Conservation (phyloP, 495 filamentous ascomycete species). For the Neurospora sp. region DNA sequence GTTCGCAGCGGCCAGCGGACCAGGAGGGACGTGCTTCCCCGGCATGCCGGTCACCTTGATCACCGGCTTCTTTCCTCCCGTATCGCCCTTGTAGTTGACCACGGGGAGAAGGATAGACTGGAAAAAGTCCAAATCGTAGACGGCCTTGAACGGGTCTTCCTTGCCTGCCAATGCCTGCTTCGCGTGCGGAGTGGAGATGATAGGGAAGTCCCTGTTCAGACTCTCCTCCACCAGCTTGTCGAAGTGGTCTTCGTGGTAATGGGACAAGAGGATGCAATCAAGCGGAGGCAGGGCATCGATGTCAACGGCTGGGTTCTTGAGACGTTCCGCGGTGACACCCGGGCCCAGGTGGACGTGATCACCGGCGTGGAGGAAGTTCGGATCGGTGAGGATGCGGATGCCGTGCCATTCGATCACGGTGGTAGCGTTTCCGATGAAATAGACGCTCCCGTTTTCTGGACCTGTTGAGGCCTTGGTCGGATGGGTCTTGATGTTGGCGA, state of each 20-base stretch:
- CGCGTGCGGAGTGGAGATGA: conserved; percentile 58
- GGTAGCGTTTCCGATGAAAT: conserved; percentile 59
- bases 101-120: conserved; percentile 44
- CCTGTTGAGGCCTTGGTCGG: not conserved
- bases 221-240: conserved; percentile 50
- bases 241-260: conserved; percentile 62
- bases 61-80: conserved; percentile 12
- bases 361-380: conserved; percentile 62
- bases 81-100: conserved; percentile 12
- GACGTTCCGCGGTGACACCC: conserved; percentile 42
- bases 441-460: conserved; percentile 20
- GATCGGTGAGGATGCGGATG: conserved; percentile 56
- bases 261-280: conserved; percentile 51
- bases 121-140: conserved; percentile 46
- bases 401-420: conserved; percentile 55
- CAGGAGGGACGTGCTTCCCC: conserved; percentile 57
- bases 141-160: conserved; percentile 42
- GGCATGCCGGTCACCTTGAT: conserved; percentile 59
- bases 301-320: conserved; percentile 51
- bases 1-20: conserved; percentile 39
- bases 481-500: conserved; percentile 10
- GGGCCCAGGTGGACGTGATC: conserved; percentile 61
- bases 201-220: conserved; percentile 48
- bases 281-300: conserved; percentile 51
- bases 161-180: conserved; percentile 38